Evolutionary conservation across 2,329 filamentous ascomycete genomes (phyloP).

Genomic region (Fusarium mundagurra): DNA sequence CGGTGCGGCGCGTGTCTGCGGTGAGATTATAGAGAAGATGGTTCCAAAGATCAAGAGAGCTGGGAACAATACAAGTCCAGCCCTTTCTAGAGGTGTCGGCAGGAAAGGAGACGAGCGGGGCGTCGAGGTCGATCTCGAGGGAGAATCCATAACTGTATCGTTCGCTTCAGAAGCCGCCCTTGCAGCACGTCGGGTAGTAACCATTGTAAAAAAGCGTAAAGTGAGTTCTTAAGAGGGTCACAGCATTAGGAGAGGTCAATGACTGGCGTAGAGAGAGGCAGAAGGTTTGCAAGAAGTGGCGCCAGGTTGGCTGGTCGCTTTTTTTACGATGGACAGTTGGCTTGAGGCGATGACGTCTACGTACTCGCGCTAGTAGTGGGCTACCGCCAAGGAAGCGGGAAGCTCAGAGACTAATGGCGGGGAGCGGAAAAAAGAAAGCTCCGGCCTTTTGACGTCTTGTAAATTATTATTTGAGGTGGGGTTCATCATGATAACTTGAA

Average conservation of each 20-base stretch:
- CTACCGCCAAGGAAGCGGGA: constrained; percentile 18
- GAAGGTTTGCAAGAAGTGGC: not conserved
- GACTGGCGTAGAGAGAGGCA: not conserved
- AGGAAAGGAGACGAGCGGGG: constrained; percentile 67
- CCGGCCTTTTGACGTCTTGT: constrained; percentile 3
- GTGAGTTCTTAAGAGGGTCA: not conserved
- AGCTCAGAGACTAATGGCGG: not conserved
- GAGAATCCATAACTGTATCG: constrained; percentile 24
- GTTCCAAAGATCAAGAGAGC: constrained; percentile 81
- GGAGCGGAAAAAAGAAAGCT: constrained; percentile 28
- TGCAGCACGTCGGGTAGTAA: constrained; percentile 42
- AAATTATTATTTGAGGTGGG: constrained; percentile 1
- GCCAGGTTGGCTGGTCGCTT: constrained; percentile 12
- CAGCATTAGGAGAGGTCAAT: constrained; percentile 8
- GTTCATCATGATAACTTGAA: constrained; percentile 1
- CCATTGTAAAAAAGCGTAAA: constrained; percentile 34
- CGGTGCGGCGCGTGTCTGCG: constrained; percentile 69
- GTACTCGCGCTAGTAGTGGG: constrained; percentile 22
- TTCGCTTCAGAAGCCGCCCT: constrained; percentile 24
- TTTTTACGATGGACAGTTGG: constrained; percentile 25
- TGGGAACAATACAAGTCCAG: constrained; percentile 78
- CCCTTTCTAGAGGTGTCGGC: constrained; percentile 74
- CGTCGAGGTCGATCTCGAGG: constrained; percentile 29
- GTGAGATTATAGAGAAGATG: constrained; percentile 81
- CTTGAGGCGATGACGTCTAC: constrained; percentile 42